These are phyloP conservation scores for Posidonia oceanica DNA, from an alignment of 116 monocot species.

Conservation along the genomic window DNA sequence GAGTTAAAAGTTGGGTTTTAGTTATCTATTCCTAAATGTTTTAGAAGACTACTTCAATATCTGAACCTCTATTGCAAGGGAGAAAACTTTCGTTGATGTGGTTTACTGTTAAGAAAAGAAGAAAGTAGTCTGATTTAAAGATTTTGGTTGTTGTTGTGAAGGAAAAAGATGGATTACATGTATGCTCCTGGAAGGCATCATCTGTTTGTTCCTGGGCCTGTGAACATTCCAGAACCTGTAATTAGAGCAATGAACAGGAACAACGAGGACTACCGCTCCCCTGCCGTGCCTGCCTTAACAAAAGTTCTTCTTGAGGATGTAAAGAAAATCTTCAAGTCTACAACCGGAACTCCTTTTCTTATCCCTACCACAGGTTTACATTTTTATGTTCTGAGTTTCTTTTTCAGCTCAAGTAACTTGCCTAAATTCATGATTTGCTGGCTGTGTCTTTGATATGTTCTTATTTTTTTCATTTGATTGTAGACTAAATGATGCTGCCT, in stretches of 20 bases:
- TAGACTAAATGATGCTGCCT: no score
- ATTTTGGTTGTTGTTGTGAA: not conserved
- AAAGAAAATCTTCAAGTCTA: slow-evolving; percentile 91
- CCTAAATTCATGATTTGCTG: no score
- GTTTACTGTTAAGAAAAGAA: no score
- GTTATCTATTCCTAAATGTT: no score
- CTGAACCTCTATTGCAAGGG: no score
- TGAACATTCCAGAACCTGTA: slow-evolving; percentile 90
- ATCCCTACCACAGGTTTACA: slow-evolving; percentile 76
- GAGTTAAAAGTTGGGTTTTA: no score
- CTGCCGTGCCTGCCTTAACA: slow-evolving; percentile 71
- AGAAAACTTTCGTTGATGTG: no score
- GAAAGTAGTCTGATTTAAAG: not conserved
- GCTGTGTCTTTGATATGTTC: no score
- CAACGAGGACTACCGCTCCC: slow-evolving; percentile 92
- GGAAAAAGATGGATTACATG: slow-evolving; percentile 64
- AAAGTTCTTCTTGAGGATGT: slow-evolving; percentile 90
- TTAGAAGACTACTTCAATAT: no score
- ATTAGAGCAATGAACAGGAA: slow-evolving; percentile 87
- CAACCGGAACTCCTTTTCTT: slow-evolving; percentile 62
- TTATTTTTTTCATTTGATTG: no score
- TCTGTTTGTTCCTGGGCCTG: slow-evolving; percentile 91
- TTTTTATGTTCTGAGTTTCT: no score
- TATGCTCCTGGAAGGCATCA: slow-evolving; percentile 81
- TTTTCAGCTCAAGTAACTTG: no score